Percentiles rank a stretch among this genome's conserved stretches.
phyloP scores from a whole-genome alignment of 345 rosid genomes.

The Camelina laxa region DNA sequence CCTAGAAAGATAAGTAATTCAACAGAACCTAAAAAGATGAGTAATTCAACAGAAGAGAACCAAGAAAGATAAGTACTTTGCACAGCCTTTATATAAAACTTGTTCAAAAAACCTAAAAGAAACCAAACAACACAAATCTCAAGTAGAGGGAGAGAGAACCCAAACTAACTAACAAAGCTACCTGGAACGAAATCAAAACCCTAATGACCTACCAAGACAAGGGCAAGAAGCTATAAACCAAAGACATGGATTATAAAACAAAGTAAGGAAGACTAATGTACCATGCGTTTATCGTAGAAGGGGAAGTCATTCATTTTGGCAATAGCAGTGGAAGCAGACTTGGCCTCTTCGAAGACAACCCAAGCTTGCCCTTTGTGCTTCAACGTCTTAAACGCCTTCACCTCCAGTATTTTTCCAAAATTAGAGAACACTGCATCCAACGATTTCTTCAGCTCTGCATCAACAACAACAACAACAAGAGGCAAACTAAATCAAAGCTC shows the following conservation, averaged over 20 bases:
- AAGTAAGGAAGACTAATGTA: constrained; percentile 24
- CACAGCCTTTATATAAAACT: too few relatives aligned
- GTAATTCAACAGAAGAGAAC: too few relatives aligned
- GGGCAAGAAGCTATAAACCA: neutral
- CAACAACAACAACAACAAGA: neutral
- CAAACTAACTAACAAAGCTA: too few relatives aligned
- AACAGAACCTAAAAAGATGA: neutral
- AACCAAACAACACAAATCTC: too few relatives aligned
- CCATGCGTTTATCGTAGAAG: constrained; percentile 95
- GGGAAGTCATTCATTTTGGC: constrained; percentile 92
- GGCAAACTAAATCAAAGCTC: neutral
- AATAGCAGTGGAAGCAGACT: constrained; percentile 76
- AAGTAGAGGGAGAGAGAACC: too few relatives aligned
- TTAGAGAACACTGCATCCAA: constrained; percentile 88
- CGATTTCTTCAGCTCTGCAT: constrained; percentile 74
- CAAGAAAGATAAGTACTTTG: too few relatives aligned
- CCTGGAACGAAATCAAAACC: neutral
- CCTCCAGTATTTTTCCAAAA: constrained; percentile 92
- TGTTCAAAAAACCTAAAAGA: neutral
- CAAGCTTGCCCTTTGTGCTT: constrained; percentile 99
- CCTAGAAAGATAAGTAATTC: neutral
- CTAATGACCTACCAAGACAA: neutral
- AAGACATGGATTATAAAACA: neutral
- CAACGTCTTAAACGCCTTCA: constrained; percentile 89
- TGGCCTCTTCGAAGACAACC: constrained; percentile 82